Evolutionary conservation across 164 flowering plant genomes (phyloP), one percentile per base, ranked within the genome.

Genomic region (Santalum album): DNA sequence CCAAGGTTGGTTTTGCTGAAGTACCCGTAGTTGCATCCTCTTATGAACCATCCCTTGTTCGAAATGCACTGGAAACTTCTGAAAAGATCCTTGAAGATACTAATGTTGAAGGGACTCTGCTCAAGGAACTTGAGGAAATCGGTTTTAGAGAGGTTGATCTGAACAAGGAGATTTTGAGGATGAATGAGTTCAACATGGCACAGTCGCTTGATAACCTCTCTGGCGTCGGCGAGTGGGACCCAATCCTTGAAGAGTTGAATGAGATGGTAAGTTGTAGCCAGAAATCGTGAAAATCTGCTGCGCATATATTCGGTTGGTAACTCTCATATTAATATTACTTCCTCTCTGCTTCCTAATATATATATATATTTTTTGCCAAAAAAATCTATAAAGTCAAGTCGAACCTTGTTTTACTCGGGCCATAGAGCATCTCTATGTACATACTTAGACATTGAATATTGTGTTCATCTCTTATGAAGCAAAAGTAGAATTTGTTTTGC

Each of bases 201-300:
- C 72, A 72, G 49, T 69, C 91, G 1, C 63, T 85, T 57, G 86
- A 81, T 55, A 87, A 82, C 49, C 92, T 83, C 45, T 87, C 86
- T 56, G 81, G 75, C 36, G 78, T 72, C 45, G 21, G 72, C 48
- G 99, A 83, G 57, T 92, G 98, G 96, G 91, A 86, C 65, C 84
- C 90, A 0, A 75, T 89, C 38, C 83, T 87, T 12, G 83, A 74
- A 42, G 98, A 89, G 69, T 66, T 89, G 68, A 58, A 73, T 59
- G 97, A 86, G 73, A 92, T 92, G 96, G 99, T 86, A 61, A 62
- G 70, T 48, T 34, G 2, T 49, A 14, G 25, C 17, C 3, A 1
- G 9, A 34, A 55, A 43, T 12, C 16, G 9, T 29, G 34, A 29
- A 29, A 29, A 29, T n/a, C n/a, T n/a, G n/a, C n/a, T n/a, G n/a